Evolutionary conservation across 1,284 basidiomycete genomes (phyloP).

Genomic region (Apiotrichum siamense): DNA sequence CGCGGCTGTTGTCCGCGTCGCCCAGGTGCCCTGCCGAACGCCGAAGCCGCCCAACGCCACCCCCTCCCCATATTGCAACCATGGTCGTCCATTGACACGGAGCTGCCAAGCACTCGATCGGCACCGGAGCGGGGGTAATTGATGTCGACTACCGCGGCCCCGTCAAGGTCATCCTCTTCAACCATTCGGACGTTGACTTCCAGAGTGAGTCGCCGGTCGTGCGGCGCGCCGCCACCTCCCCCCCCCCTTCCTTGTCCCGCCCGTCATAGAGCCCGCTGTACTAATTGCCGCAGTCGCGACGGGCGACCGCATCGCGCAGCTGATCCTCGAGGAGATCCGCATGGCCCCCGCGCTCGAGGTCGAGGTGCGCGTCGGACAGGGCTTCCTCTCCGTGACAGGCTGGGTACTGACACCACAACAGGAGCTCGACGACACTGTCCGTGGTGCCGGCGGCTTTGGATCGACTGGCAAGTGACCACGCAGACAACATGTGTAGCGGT

Average conservation of each 20-base stretch:
- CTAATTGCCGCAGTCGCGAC: slow-evolving; percentile 63
- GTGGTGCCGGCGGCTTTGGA: slow-evolving; percentile 84
- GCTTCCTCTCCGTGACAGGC: not conserved
- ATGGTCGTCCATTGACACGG: too few species aligned
- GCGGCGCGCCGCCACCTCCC: too few species aligned
- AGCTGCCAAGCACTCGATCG: slow-evolving; percentile 97
- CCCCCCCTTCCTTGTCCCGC: too few species aligned
- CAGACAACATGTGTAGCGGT: too few species aligned
- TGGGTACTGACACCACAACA: not conserved
- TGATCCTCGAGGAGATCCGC: slow-evolving; percentile 86
- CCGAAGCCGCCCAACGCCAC: too few species aligned
- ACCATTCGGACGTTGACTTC: slow-evolving; percentile 83
- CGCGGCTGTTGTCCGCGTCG: too few species aligned
- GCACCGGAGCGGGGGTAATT: slow-evolving; percentile 94
- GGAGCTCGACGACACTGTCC: slow-evolving; percentile 72
- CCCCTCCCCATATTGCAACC: too few species aligned
- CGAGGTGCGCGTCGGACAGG: slow-evolving; percentile 53
- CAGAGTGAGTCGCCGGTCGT: not conserved
- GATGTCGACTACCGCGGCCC: slow-evolving; percentile 94
- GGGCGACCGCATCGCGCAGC: slow-evolving; percentile 91
- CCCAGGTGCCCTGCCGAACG: too few species aligned
- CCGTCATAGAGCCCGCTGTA: not conserved
- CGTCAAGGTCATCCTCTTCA: slow-evolving; percentile 90
- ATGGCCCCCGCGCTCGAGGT: slow-evolving; percentile 85
- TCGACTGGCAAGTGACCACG: too few species aligned